Base-by-base conservation (phyloP, 441 rosid genomes). In the Macaranga tanarius region DNA sequence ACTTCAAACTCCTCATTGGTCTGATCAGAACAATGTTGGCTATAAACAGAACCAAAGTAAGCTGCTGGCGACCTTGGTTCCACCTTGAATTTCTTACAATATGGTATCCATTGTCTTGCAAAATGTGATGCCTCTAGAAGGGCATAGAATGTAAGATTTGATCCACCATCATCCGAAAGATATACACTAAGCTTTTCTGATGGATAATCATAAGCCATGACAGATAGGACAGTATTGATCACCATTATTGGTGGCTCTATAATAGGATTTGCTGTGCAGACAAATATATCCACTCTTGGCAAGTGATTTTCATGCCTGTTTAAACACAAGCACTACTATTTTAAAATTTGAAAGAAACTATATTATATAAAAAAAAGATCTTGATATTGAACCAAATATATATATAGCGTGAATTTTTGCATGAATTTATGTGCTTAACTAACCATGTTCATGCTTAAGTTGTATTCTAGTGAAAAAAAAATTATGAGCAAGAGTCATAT, bases 171-270 rank as follows among this genome's bases (percentile, higher is more conserved):
- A 19, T 93, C 97, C 0, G 96, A 93, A 19, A 93, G 84, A 70
- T 89, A 91, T 0, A 90, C 74, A 19, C 81, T 80, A 8, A 89
- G 83, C 78, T 88, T 90, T 56, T 88, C 82, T 0, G 88, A 58
- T 1, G 96, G 92, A 42, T 91, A 93, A 58, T 90, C 84, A 7
- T 85, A 86, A 6, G 95, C 90, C 87, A 85, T 68, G 19, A 84
- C 82, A 0, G 97, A 93, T 69, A 91, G 68, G 23, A 92, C 85
- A 0, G 97, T 89, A 81, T 86, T 93, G 1, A 84, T 75, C 31
- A 86, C 94, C 91, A 91, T 74, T 72, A 83, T 56, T 4, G 93
- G 90, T n/a, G 93, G 95, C 84, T 93, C 95, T 10, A 86, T 73
- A 16, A 11, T 65, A 0, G 93, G 95, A 71, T 89, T 91, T 15